These are phyloP conservation scores for Glarea lozoyensis DNA, from an alignment of 495 filamentous ascomycete genomes.

Conservation along the genomic window DNA sequence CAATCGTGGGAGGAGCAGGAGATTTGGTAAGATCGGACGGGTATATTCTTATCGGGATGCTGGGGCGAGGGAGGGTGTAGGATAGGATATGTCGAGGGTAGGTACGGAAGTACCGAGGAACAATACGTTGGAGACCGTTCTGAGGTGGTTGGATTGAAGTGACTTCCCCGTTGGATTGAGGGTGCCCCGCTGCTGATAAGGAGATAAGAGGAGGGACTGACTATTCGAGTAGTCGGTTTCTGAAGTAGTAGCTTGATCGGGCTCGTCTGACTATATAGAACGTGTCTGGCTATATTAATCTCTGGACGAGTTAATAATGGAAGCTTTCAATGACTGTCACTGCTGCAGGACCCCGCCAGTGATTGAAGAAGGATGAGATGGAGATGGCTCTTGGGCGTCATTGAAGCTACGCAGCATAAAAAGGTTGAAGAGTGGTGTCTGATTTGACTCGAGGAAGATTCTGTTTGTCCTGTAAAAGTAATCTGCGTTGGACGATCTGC, in stretches of 20 bases:
- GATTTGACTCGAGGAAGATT: background rate
- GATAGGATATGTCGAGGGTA: background rate
- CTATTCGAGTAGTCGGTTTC: too few species aligned
- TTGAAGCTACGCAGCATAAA: constrained; percentile 10
- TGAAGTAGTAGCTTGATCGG: too few species aligned
- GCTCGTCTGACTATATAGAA: too few species aligned
- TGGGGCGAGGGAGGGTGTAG: background rate
- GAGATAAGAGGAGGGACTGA: too few species aligned
- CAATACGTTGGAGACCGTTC: background rate
- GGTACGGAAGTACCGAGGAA: background rate
- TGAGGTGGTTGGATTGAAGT: background rate
- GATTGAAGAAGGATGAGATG: constrained; percentile 20
- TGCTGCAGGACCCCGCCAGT: constrained; percentile 17
- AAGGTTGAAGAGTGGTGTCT: background rate
- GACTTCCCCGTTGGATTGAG: constrained; percentile 2
- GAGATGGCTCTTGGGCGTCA: constrained; percentile 17
- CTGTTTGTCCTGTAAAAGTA: background rate
- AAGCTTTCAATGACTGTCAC: constrained; percentile 12
- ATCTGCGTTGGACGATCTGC: too few species aligned
- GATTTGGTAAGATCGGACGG: constrained; percentile 1
- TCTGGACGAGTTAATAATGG: background rate
- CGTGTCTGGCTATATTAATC: background rate
- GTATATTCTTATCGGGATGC: constrained; percentile 11
- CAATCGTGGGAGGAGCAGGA: constrained; percentile 3
- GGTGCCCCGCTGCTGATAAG: too few species aligned